phyloP scores from a whole-genome alignment of 2,329 filamentous ascomycete genomes.

The Didymella pinodella region DNA sequence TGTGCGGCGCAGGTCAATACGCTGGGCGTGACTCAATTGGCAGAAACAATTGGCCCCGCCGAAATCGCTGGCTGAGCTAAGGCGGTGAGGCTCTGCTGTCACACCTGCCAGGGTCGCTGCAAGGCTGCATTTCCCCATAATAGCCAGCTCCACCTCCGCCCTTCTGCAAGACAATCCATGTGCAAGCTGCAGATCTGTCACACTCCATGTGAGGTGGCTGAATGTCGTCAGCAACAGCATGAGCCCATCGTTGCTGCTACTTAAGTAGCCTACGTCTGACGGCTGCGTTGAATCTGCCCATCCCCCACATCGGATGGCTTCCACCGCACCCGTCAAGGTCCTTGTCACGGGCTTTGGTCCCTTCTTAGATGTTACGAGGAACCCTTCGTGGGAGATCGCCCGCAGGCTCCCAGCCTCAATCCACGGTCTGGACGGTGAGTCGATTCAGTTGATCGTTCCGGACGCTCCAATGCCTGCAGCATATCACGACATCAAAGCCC shows the following conservation, averaged over 20 bases:
- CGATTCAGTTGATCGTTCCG: constrained; percentile 69
- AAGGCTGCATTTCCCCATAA: background rate
- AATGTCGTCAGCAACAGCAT: background rate
- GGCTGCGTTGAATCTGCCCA: background rate
- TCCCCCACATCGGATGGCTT: background rate
- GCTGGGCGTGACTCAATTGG: constrained; percentile 22
- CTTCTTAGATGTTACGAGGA: constrained; percentile 74
- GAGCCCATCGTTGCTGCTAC: background rate
- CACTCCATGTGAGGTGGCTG: background rate
- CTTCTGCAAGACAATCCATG: constrained; percentile 3
- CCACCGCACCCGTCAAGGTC: constrained; percentile 45
- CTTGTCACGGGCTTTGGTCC: constrained; percentile 62
- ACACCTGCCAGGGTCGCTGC: background rate
- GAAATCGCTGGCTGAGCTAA: background rate
- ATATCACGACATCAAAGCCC: constrained; percentile 70
- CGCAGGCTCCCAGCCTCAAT: constrained; percentile 60
- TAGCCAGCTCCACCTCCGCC: background rate
- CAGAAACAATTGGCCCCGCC: constrained; percentile 13
- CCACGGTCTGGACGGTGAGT: constrained; percentile 11
- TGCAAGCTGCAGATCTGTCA: constrained; percentile 3
- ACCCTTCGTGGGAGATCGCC: constrained; percentile 84
- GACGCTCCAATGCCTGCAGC: constrained; percentile 73
- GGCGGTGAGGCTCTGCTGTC: background rate
- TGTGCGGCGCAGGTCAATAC: constrained; percentile 16
- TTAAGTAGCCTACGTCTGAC: background rate